Conservation (phyloP, 192 early-diverging fungal genomes). For the Rhizophagus clarus region DNA sequence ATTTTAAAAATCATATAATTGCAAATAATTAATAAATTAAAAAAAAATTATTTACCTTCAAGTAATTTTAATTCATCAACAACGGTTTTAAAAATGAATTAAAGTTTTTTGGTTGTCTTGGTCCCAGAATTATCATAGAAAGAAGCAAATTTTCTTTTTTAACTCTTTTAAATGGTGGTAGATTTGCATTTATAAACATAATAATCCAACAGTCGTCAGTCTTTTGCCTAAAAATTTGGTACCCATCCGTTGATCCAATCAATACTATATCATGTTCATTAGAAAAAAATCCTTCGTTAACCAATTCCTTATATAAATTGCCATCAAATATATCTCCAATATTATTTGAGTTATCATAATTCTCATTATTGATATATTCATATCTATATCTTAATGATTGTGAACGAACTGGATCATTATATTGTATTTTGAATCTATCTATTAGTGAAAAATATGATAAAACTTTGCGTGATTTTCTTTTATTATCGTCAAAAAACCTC, state of each 20-base stretch:
- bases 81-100: background rate
- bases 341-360: too few species aligned
- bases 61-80: background rate
- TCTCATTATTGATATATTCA: too few species aligned
- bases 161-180: background rate
- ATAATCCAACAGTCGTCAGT: background rate
- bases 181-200: background rate
- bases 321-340: background rate
- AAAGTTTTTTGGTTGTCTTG: background rate
- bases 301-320: background rate
- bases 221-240: background rate
- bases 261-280: background rate
- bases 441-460: too few species aligned
- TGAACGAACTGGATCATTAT: too few species aligned
- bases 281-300: background rate
- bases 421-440: too few species aligned
- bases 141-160: conserved; percentile 1
- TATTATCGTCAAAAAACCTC: too few species aligned
- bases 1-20: too few species aligned
- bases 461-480: too few species aligned
- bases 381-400: too few species aligned
- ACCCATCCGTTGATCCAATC: background rate
- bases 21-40: background rate
- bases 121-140: background rate
- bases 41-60: background rate